Evolutionary conservation across 2,329 filamentous ascomycete species (phyloP).

Genomic region (Phoma sp.): DNA sequence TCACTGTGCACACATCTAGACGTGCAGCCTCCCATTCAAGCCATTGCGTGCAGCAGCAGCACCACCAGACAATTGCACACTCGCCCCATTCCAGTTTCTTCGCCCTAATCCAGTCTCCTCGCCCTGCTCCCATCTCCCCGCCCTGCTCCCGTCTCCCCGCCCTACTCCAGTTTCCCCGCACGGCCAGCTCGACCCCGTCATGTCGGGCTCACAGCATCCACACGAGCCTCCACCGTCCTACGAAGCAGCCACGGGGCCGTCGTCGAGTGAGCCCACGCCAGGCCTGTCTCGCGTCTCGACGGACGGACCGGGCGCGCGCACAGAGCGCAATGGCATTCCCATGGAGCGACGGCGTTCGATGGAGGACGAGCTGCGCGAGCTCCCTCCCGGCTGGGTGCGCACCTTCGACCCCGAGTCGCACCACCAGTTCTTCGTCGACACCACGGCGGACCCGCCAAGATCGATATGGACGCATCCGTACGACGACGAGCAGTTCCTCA

Average conservation of each 20-base stretch:
- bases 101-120: no score
- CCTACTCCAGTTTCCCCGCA: no score
- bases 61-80: neutral
- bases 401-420: slow-evolving; percentile 60
- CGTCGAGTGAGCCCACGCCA: slow-evolving; percentile 29
- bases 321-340: slow-evolving; percentile 61
- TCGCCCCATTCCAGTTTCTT: no score
- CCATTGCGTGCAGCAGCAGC: neutral
- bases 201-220: slow-evolving; percentile 20
- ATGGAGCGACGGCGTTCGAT: slow-evolving; percentile 61
- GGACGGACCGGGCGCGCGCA: slow-evolving; percentile 37
- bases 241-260: slow-evolving; percentile 36
- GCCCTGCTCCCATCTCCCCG: no score
- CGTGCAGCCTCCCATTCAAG: neutral
- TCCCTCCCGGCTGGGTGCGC: slow-evolving; percentile 64
- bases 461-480: slow-evolving; percentile 68
- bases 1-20: slow-evolving; percentile 8
- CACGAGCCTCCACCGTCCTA: slow-evolving; percentile 44
- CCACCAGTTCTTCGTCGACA: slow-evolving; percentile 71
- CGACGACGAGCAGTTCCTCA: slow-evolving; percentile 63
- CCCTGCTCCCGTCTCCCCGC: no score
- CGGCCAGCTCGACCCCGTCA: neutral
- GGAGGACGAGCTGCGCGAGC: slow-evolving; percentile 64
- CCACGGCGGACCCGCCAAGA: slow-evolving; percentile 59
- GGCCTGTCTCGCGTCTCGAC: slow-evolving; percentile 38